These are phyloP conservation scores for Hemisphaericaspora nanyangensis DNA, from an alignment of 805 yeast species.

Conservation along the genomic window DNA sequence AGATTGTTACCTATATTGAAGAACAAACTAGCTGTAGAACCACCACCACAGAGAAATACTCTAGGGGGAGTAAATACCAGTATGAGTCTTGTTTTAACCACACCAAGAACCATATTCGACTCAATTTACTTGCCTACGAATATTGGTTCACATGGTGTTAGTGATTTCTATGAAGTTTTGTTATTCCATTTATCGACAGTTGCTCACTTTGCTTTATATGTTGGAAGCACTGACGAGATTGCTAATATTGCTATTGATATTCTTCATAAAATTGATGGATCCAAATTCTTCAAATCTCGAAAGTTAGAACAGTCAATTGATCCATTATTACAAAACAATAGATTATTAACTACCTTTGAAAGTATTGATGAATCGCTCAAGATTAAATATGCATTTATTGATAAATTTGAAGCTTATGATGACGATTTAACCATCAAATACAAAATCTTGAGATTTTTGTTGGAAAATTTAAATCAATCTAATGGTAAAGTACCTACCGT, in stretches of 20 bases:
- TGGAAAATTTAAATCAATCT: conserved; percentile 39
- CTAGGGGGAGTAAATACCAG: conserved; percentile 23
- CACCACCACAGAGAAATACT: not conserved
- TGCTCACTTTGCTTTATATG: conserved; percentile 71
- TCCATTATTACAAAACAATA: conserved; percentile 44
- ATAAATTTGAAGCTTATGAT: conserved; percentile 49
- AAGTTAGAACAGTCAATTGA: conserved; percentile 12
- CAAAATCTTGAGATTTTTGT: conserved; percentile 56
- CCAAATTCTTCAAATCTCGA: conserved; percentile 23
- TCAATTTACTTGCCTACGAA: conserved; percentile 36
- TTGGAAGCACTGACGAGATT: conserved; percentile 52
- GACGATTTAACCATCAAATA: conserved; percentile 48
- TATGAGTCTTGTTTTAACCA: conserved; percentile 23
- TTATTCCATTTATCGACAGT: conserved; percentile 67
- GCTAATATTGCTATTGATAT: conserved; percentile 53
- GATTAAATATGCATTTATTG: conserved; percentile 67
- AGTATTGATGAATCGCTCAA: conserved; percentile 76
- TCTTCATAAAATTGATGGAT: conserved; percentile 46
- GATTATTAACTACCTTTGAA: conserved; percentile 66
- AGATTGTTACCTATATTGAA: conserved; percentile 50
- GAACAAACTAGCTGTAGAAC: conserved; percentile 22
- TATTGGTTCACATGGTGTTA: conserved; percentile 56
- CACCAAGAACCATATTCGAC: conserved; percentile 22
- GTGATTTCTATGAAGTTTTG: conserved; percentile 68
- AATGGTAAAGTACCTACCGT: conserved; percentile 46